Evolutionary conservation across 192 early-diverging fungal species (phyloP).

Genomic region (Rhizophlyctis rosea): DNA sequence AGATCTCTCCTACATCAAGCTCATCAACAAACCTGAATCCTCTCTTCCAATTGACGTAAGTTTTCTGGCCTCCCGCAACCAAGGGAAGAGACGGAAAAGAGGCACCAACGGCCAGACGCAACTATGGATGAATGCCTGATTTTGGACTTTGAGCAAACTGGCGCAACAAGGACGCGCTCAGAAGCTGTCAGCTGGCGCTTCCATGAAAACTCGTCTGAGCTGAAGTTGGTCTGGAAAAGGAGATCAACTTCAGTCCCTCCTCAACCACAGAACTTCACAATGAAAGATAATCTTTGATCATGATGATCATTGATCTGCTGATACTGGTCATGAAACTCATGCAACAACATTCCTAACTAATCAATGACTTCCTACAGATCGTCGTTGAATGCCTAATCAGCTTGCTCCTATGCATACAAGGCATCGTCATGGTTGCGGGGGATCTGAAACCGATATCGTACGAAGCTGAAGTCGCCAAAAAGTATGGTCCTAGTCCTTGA

Average conservation of each 20-base stretch:
- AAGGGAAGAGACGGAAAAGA: too few relatives aligned
- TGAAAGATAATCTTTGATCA: not conserved
- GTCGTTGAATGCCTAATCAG: constrained; percentile 17
- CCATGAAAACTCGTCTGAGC: too few relatives aligned
- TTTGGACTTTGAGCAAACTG: too few relatives aligned
- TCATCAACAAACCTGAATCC: constrained; percentile 9
- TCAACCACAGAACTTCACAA: not conserved
- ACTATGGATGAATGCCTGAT: too few relatives aligned
- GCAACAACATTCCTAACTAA: not conserved
- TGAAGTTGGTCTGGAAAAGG: too few relatives aligned
- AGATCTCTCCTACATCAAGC: constrained; percentile 31
- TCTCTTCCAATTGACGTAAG: constrained; percentile 23
- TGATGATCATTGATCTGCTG: not conserved
- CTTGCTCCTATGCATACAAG: constrained; percentile 13
- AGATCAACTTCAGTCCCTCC: not conserved
- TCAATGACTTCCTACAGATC: too few relatives aligned
- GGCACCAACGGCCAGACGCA: too few relatives aligned
- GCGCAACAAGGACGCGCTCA: too few relatives aligned
- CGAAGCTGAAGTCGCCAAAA: constrained; percentile 6
- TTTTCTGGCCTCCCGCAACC: not conserved
- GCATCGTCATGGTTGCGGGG: constrained; percentile 18
- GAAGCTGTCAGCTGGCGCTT: too few relatives aligned
- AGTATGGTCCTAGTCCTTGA: not conserved
- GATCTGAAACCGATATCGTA: constrained; percentile 20
- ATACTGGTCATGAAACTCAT: not conserved